A percentile compares a stretch with the other conserved stretches of the same genome.
Evolutionary conservation across 2,329 filamentous ascomycete species (phyloP).

Genomic region (Trichothecium sympodiale): DNA sequence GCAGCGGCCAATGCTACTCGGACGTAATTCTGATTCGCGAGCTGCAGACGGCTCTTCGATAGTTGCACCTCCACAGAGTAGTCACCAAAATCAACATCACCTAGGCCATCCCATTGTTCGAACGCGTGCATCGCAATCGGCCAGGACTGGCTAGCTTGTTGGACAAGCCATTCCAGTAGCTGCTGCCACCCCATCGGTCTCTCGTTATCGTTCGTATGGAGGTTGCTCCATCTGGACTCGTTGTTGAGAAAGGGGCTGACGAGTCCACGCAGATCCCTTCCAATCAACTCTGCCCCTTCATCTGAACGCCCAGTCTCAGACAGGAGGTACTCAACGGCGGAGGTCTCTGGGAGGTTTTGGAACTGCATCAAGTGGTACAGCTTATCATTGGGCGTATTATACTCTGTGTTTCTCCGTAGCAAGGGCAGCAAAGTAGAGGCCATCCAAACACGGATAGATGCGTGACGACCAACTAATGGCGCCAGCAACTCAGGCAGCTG

Average conservation of each 20-base stretch:
- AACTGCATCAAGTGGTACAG: conserved; percentile 50
- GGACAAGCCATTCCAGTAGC: conserved; percentile 55
- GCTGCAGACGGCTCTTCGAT: conserved; percentile 46
- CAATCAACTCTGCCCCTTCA: conserved; percentile 30
- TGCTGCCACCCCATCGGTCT: conserved; percentile 49
- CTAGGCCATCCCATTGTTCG: conserved; percentile 63
- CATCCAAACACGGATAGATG: conserved; percentile 55
- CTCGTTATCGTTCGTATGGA: conserved; percentile 10
- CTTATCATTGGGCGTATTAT: conserved; percentile 43
- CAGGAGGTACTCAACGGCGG: conserved; percentile 51
- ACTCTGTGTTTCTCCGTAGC: conserved; percentile 57
- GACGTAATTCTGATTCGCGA: conserved; percentile 54
- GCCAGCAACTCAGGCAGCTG: conserved; percentile 55
- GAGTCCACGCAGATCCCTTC: conserved; percentile 55
- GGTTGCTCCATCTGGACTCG: conserved; percentile 40
- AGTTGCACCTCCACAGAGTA: conserved; percentile 42
- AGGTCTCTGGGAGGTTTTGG: conserved; percentile 44
- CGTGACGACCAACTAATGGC: conserved; percentile 54
- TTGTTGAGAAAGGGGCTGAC: conserved; percentile 67
- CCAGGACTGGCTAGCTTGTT: conserved; percentile 50
- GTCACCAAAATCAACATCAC: conserved; percentile 57
- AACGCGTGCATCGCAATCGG: conserved; percentile 50
- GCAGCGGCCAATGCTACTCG: conserved; percentile 56
- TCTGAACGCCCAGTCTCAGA: conserved; percentile 37
- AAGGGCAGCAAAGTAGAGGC: conserved; percentile 59